Percentiles rank a stretch among this genome's conserved stretches.
These are phyloP conservation scores for Myxozyma lipomycoides DNA, from an alignment of 805 yeast genomes.

Conservation along the genomic window DNA sequence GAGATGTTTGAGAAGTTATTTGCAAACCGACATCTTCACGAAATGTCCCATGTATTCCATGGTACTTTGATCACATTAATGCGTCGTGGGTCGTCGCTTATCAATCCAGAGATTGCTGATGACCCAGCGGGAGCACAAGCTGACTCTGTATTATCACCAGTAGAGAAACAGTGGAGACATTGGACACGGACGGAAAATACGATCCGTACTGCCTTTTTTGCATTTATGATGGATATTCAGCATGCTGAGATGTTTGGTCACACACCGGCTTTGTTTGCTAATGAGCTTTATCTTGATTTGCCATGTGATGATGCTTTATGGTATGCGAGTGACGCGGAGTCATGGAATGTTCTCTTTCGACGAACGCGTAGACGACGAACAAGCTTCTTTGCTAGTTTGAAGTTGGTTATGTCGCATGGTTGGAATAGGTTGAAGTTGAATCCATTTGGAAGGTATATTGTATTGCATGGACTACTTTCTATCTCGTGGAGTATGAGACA, in stretches of 20 bases:
- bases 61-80: slow-evolving; percentile 33
- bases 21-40: slow-evolving; percentile 33
- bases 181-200: slow-evolving; percentile 47
- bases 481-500: slow-evolving; percentile 38
- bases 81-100: slow-evolving; percentile 27
- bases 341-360: slow-evolving; percentile 12
- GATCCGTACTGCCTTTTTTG: slow-evolving; percentile 42
- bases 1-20: slow-evolving; percentile 31
- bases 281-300: slow-evolving; percentile 45
- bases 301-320: slow-evolving; percentile 48
- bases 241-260: slow-evolving; percentile 38
- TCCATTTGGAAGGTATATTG: slow-evolving; percentile 39
- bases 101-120: slow-evolving; percentile 22
- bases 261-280: slow-evolving; percentile 40
- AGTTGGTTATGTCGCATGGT: slow-evolving; percentile 25
- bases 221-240: slow-evolving; percentile 43
- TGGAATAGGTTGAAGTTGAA: slow-evolving; percentile 18
- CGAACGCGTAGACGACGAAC: slow-evolving; percentile 2
- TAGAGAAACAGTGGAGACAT: slow-evolving; percentile 40
- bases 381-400: slow-evolving; percentile 18
- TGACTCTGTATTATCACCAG: slow-evolving; percentile 13
- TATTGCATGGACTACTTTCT: slow-evolving; percentile 40
- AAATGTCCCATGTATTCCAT: slow-evolving; percentile 36
- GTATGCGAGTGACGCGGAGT: slow-evolving; percentile 35
- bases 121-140: slow-evolving; percentile 18